Evolutionary conservation across 2,329 filamentous ascomycete genomes (phyloP).

Genomic region (Ascochyta pisi): DNA sequence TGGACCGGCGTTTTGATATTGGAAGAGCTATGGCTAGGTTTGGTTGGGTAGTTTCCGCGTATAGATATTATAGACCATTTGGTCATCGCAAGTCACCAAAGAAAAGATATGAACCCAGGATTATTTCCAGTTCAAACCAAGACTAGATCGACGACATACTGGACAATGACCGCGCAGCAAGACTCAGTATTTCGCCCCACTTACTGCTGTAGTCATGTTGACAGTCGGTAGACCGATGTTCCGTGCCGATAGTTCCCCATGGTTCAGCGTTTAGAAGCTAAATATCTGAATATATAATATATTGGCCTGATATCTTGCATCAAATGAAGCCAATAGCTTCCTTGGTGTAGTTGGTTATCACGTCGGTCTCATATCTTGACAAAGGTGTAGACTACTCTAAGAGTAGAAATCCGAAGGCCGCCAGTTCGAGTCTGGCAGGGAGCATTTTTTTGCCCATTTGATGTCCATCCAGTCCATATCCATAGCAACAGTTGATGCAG

Average conservation of each 20-base stretch:
- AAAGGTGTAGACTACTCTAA: constrained; percentile 36
- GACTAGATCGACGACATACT: too few relatives aligned
- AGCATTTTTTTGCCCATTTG: constrained; percentile 17
- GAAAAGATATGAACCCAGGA: too few relatives aligned
- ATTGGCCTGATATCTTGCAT: not conserved
- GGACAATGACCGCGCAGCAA: too few relatives aligned
- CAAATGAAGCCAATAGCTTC: constrained; percentile 28
- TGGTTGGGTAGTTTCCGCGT: not conserved
- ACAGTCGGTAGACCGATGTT: too few relatives aligned
- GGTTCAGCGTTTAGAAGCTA: too few relatives aligned
- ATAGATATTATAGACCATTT: constrained; percentile 3
- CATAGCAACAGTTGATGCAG: not conserved
- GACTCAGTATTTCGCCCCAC: too few relatives aligned
- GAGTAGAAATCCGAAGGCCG: constrained; percentile 43
- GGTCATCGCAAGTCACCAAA: too few relatives aligned
- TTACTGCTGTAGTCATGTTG: too few relatives aligned
- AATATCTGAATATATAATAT: too few relatives aligned
- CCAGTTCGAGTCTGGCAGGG: constrained; percentile 48
- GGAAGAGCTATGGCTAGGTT: not conserved
- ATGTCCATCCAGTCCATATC: not conserved
- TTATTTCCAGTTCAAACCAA: too few relatives aligned
- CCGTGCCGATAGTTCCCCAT: too few relatives aligned
- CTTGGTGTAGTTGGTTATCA: constrained; percentile 49
- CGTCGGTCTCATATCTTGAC: constrained; percentile 44
- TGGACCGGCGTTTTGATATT: constrained; percentile 3